A percentile compares a stretch with the other conserved stretches of the same genome.
These are phyloP conservation scores for Coffea eugenioides DNA, from an alignment of 257 asterid species.

Conservation along the genomic window DNA sequence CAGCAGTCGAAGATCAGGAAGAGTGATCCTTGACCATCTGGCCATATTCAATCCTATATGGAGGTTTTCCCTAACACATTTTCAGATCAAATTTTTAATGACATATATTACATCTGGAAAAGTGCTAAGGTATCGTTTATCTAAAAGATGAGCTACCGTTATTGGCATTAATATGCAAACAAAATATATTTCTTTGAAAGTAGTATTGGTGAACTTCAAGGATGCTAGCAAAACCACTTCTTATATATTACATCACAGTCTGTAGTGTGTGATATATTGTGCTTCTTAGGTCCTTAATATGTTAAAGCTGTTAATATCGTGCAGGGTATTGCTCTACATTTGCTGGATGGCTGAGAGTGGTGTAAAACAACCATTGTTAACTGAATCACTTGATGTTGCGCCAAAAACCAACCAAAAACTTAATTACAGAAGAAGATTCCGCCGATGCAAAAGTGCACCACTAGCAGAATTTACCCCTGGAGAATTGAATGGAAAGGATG, in stretches of 20 bases:
- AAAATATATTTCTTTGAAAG: neutral
- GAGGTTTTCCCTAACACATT: neutral
- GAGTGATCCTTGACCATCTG: neutral
- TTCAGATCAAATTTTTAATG: too few relatives aligned
- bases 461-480: constrained; percentile 42
- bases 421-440: constrained; percentile 40
- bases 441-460: constrained; percentile 83
- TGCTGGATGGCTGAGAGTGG: constrained; percentile 19
- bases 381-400: neutral
- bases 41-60: neutral
- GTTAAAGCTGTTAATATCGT: neutral
- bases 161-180: neutral
- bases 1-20: neutral
- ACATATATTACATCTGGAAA: too few relatives aligned
- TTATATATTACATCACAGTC: neutral
- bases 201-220: neutral
- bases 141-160: neutral
- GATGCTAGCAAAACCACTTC: neutral
- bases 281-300: neutral
- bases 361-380: constrained; percentile 19
- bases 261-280: neutral
- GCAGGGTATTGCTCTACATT: neutral
- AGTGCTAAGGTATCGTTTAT: too few relatives aligned
- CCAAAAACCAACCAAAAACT: constrained; percentile 20
- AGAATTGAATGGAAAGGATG: constrained; percentile 35